A percentile compares a stretch with the other conserved stretches of the same genome.
These are phyloP conservation scores for Dionaea muscipula DNA, from an alignment of 179 eudicot genomes.

Conservation along the genomic window DNA sequence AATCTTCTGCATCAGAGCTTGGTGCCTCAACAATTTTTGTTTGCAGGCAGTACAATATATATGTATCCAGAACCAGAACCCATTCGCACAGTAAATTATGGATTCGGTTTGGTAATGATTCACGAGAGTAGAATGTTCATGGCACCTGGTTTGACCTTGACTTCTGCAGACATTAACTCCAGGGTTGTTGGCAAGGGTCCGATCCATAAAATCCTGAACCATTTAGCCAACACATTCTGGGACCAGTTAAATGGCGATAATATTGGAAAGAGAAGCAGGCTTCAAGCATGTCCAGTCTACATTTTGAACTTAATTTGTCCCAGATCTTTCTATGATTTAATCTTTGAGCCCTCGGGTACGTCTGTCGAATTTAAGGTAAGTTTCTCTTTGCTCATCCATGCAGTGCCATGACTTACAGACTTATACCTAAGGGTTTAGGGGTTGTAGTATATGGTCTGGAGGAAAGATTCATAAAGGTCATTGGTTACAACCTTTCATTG, in stretches of 20 bases:
- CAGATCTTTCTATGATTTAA: slow-evolving; percentile 45
- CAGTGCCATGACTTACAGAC: not conserved
- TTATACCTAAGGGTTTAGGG: too few species aligned
- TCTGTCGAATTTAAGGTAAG: slow-evolving; percentile 79
- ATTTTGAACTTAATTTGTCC: slow-evolving; percentile 71
- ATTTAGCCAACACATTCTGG: slow-evolving; percentile 40
- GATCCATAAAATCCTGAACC: slow-evolving; percentile 67
- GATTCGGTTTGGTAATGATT: not conserved
- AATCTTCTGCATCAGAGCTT: slow-evolving; percentile 6
- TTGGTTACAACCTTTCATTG: too few species aligned
- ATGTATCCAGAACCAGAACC: slow-evolving; percentile 74
- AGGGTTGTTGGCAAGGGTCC: slow-evolving; percentile 68
- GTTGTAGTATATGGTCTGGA: too few species aligned
- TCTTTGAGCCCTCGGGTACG: slow-evolving; percentile 55
- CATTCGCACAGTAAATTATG: not conserved
- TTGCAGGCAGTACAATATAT: slow-evolving; percentile 85
- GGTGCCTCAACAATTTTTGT: slow-evolving; percentile 12
- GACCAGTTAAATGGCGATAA: slow-evolving; percentile 28
- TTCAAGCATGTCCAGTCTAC: slow-evolving; percentile 36
- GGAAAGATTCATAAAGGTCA: too few species aligned
- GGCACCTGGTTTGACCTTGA: slow-evolving; percentile 30
- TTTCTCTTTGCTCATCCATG: slow-evolving; percentile 9
- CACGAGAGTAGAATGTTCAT: slow-evolving; percentile 4
- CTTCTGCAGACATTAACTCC: slow-evolving; percentile 66
- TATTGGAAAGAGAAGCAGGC: slow-evolving; percentile 38